phyloP scores from a whole-genome alignment of 495 filamentous ascomycete genomes.

The Beverwykella pulmonaria region DNA sequence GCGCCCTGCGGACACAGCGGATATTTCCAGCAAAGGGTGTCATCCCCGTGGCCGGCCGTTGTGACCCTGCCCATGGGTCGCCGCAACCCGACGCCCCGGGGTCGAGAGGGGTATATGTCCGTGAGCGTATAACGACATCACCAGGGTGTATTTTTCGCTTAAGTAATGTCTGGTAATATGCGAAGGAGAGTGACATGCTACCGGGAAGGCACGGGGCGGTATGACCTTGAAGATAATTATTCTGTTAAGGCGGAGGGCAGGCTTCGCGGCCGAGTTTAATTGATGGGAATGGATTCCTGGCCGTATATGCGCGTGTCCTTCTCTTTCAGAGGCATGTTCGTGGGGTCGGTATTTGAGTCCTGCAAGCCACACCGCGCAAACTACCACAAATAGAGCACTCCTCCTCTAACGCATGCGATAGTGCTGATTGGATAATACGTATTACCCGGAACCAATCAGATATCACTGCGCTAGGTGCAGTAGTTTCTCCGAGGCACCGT shows the following conservation, averaged over 20 bases:
- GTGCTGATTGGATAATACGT: slow-evolving; percentile 1
- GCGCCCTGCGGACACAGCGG: not conserved
- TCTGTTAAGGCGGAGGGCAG: not conserved
- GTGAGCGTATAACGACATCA: not conserved
- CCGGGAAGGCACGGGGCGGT: slow-evolving; percentile 15
- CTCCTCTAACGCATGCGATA: not conserved
- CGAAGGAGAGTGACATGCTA: slow-evolving; percentile 1
- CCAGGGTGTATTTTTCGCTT: not conserved
- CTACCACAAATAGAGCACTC: no score
- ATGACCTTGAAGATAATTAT: slow-evolving; percentile 5
- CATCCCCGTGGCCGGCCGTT: slow-evolving; percentile 6
- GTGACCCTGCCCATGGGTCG: slow-evolving; percentile 2
- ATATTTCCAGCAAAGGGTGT: no score
- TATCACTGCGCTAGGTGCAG: not conserved
- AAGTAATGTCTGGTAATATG: no score
- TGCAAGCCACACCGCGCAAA: slow-evolving; percentile 10
- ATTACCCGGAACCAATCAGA: slow-evolving; percentile 1
- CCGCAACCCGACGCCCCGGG: not conserved
- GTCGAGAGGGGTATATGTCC: not conserved
- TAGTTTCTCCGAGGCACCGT: slow-evolving; percentile 2
- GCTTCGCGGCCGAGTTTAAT: not conserved
- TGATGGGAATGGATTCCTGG: slow-evolving; percentile 7
- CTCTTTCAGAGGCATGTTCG: no score
- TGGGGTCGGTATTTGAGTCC: not conserved
- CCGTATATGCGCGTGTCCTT: no score